Percentiles rank a stretch among this genome's conserved stretches.
phyloP scores from a whole-genome alignment of 208 protist species.

The Phytomonas sp. region DNA sequence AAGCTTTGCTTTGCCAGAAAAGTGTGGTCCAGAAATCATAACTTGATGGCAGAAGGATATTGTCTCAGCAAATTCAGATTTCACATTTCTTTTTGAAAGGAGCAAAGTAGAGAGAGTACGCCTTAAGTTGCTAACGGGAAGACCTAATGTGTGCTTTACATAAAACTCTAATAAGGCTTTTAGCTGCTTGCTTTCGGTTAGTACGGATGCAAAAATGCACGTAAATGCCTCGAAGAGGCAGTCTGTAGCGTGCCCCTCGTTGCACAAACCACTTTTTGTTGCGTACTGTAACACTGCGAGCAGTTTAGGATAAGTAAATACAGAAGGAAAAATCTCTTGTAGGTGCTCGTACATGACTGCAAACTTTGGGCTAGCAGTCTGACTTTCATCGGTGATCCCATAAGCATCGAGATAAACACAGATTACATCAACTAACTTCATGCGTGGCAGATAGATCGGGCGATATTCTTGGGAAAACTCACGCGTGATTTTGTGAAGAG shows the following conservation, averaged over 20 bases:
- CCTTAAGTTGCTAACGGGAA: constrained; percentile 10
- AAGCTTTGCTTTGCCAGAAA: constrained; percentile 61
- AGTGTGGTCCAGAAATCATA: constrained; percentile 52
- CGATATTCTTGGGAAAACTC: constrained; percentile 31
- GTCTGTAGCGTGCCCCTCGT: neutral
- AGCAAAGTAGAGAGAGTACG: constrained; percentile 27
- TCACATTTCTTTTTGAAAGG: constrained; percentile 9
- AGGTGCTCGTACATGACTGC: constrained; percentile 53
- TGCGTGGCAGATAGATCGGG: constrained; percentile 27
- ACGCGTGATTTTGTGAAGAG: constrained; percentile 19
- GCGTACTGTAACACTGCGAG: constrained; percentile 30
- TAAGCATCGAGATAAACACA: constrained; percentile 36
- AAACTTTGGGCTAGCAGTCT: constrained; percentile 16
- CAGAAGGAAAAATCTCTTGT: constrained; percentile 22
- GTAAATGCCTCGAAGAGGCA: constrained; percentile 3
- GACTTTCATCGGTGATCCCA: constrained; percentile 23
- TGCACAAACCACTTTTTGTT: neutral
- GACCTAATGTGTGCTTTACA: constrained; percentile 19
- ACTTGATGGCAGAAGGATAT: constrained; percentile 45
- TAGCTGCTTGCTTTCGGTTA: neutral
- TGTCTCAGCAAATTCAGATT: constrained; percentile 27
- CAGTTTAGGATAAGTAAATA: constrained; percentile 45
- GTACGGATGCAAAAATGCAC: constrained; percentile 1
- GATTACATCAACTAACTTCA: constrained; percentile 28
- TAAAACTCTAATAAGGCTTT: constrained; percentile 1